Evolutionary conservation across 345 rosid species (phyloP), one percentile per base, ranked within the genome.

Genomic region (Murraya paniculata): DNA sequence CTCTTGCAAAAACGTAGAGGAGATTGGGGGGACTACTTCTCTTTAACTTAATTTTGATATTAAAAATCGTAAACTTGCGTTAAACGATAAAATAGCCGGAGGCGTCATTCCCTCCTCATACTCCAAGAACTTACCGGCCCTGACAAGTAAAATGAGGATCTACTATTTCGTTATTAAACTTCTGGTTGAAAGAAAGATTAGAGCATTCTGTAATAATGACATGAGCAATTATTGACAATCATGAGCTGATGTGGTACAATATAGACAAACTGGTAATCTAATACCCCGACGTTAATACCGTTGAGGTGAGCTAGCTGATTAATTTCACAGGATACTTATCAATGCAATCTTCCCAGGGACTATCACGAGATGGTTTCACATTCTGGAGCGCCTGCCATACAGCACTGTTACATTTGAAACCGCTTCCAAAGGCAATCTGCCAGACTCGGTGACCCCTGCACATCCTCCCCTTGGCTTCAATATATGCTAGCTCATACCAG

Each of bases 351-450:
- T 81, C 85, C 86, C 86, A 84, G n/a, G 88, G 85, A 28, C 81
- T 62, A 36, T 66, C 48, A 21, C 5, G n/a, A 5, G 87, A 84
- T 4, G 89, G 84, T 68, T 79, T 82, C n/a, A 87, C 83, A 67
- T 73, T 81, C 53, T 56, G 80, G 7, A 86, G 78, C 0, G 86
- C 89, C 76, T 82, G 64, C 87, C 89, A 86, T 36, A 84, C 86
- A n/a, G 81, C 86, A 74, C 90, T 84, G 60, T 89, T 89, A 72
- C 89, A 87, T 81, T 87, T 84, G 79, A 85, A 87, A 22, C 90
- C 90, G 67, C 90, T 85, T 59, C 88, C 90, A 45, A 87, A 87
- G 53, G 90, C 91, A 79, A 89, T 89, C 80, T 87, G 90, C 90
- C 90, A 89, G 55, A 87, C 85, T 1, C 85, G 85, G 58, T 85